Percentiles rank a stretch among this genome's conserved stretches.
Evolutionary conservation across 495 filamentous ascomycete species (phyloP).

Genomic region (Aspergillus nidulans): DNA sequence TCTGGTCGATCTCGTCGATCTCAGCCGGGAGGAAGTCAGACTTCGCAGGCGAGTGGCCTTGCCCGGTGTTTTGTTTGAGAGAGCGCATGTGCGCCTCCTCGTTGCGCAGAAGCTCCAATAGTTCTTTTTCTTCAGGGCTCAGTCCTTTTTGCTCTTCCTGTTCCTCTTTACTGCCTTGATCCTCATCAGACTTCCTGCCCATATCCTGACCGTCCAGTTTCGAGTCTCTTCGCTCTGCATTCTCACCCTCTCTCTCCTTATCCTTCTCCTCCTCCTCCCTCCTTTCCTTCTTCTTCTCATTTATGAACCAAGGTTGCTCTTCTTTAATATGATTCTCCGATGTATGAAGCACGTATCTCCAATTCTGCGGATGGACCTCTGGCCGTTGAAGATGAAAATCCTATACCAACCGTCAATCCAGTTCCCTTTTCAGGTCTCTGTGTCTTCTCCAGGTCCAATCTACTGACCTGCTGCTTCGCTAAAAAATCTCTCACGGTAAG

Average conservation of each 20-base stretch:
- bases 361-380: constrained; percentile 13
- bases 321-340: constrained; percentile 19
- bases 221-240: background rate
- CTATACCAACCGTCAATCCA: constrained; percentile 1
- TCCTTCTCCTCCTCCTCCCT: constrained; percentile 8
- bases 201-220: background rate
- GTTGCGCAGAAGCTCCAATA: too few species aligned
- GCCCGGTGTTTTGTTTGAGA: too few species aligned
- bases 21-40: background rate
- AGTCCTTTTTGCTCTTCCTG: too few species aligned
- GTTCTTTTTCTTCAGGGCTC: too few species aligned
- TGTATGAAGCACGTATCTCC: constrained; percentile 20
- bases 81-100: too few species aligned
- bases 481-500: constrained; percentile 18
- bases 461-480: constrained; percentile 6
- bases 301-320: constrained; percentile 14
- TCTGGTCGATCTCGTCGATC: constrained; percentile 31
- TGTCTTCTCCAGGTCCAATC: background rate
- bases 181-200: too few species aligned
- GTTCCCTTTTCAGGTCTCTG: too few species aligned
- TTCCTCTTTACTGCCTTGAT: too few species aligned
- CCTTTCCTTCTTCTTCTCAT: constrained; percentile 6
- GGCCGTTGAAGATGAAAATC: constrained; percentile 16
- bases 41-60: constrained; percentile 13
- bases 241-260: background rate